These are phyloP conservation scores for Diaporthe eres DNA, from an alignment of 2,329 filamentous ascomycete species.

Conservation along the genomic window DNA sequence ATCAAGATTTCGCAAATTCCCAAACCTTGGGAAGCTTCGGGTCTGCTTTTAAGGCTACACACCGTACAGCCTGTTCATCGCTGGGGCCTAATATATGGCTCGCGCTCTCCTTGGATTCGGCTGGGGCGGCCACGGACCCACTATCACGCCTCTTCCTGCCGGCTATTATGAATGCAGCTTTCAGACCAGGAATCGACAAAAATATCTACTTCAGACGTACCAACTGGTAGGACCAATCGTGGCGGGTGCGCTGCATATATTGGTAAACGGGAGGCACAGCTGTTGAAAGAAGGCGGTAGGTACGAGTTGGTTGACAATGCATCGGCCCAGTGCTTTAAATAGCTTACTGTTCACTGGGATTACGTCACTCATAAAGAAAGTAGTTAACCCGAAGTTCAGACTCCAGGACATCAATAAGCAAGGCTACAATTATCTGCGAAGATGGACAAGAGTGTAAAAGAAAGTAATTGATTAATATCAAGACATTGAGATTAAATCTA, in stretches of 20 bases:
- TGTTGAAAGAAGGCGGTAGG: background rate
- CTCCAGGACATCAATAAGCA: too few species aligned
- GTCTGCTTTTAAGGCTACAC: background rate
- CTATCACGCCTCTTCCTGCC: background rate
- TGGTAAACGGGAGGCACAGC: background rate
- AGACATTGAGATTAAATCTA: constrained; percentile 18
- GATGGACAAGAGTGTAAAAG: background rate
- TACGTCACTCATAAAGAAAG: too few species aligned
- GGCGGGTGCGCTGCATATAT: background rate
- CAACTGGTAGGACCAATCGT: background rate
- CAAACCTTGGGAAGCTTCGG: background rate
- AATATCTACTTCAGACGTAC: background rate
- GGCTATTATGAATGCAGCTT: background rate
- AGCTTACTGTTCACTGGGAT: background rate
- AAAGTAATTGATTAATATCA: constrained; percentile 4
- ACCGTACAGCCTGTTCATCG: background rate
- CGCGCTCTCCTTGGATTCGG: background rate
- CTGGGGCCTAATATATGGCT: background rate
- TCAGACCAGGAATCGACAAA: background rate
- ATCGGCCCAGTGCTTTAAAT: background rate
- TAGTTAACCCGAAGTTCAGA: background rate
- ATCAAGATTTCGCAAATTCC: background rate
- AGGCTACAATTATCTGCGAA: background rate
- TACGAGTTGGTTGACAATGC: background rate
- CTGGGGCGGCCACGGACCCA: background rate